A percentile compares a stretch with the other conserved stretches of the same genome.
phyloP scores from a whole-genome alignment of 805 yeast species.

The Pichia occidentalis region DNA sequence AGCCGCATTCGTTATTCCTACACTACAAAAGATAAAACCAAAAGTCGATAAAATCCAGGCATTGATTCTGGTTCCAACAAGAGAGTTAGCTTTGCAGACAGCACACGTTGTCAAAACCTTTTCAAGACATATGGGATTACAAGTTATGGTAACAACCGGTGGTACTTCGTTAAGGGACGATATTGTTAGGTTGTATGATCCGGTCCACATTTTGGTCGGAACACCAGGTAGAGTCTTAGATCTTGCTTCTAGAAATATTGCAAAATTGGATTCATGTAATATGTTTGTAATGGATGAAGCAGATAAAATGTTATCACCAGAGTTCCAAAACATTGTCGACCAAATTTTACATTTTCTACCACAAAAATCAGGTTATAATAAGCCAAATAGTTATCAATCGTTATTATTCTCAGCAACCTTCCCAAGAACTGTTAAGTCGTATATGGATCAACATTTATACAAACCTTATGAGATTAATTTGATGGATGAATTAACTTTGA shows the following conservation, averaged over 20 bases:
- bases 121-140: conserved; percentile 86
- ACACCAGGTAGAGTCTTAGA: conserved; percentile 98
- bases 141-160: conserved; percentile 98
- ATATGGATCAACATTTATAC: conserved; percentile 83
- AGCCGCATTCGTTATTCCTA: conserved; percentile 93
- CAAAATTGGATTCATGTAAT: conserved; percentile 80
- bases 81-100: conserved; percentile 96
- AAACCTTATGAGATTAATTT: conserved; percentile 93
- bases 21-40: conserved; percentile 83
- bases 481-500: conserved; percentile 94
- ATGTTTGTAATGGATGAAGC: conserved; percentile 98
- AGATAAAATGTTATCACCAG: conserved; percentile 89
- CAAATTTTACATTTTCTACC: conserved; percentile 83
- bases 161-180: conserved; percentile 94
- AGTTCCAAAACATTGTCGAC: conserved; percentile 80
- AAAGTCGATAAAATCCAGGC: conserved; percentile 82
- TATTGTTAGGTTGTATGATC: conserved; percentile 83
- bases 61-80: conserved; percentile 89
- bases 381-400: conserved; percentile 60
- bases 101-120: conserved; percentile 95
- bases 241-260: conserved; percentile 80
- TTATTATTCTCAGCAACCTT: conserved; percentile 91
- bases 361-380: conserved; percentile 25
- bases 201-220: conserved; percentile 92
- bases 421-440: conserved; percentile 87